Base-by-base conservation (phyloP, 441 rosid genomes). In the Erysimum cheiri region DNA sequence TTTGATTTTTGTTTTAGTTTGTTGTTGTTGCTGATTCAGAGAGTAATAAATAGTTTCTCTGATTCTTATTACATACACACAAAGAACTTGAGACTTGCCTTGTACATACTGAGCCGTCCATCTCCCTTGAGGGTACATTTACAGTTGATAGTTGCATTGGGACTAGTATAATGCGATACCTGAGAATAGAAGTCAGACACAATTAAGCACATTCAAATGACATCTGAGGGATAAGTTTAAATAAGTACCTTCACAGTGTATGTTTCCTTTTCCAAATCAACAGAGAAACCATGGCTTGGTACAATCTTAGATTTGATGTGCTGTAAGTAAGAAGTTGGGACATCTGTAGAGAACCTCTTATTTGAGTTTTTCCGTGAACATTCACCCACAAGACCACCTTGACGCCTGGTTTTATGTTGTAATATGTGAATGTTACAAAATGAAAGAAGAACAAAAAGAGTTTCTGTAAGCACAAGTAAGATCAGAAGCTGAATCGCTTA, bases 191-290 rank as follows among this genome's bases (percentile, higher is more conserved):
- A 70, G 14, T 57, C 55, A 66, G 58, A 36, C 9, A 52, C 44
- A 64, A 6, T 6, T 15, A 37, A 63, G 14, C 31, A 60, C 3
- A 46, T 52, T 43, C 53, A 65, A 5, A 31, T 58, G 58, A 60
- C 4, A 60, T 60, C 8, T 6, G 0, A 39, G 17, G 6, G 7
- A 58, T 40, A 24, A 43, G 66, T 55, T 67, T 28, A 66, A 53
- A 52, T 17, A 49, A 52, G 43, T 78, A 89, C 94, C 88, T 77
- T 85, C 41, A 88, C 82, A 47, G 70, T 74, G 80, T 82, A 92
- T 60, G 65, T 52, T 35, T 90, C 90, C 71, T 85, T 88, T 70
- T 81, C 73, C 54, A 64, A 67, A 40, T 70, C 78, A 55, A 73
- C 57, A 78, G 65, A 69, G 71, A 85, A 59, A 44, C 76, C 88